These are phyloP conservation scores for Ustulina deusta DNA, from an alignment of 2,329 filamentous ascomycete species.

Conservation along the genomic window DNA sequence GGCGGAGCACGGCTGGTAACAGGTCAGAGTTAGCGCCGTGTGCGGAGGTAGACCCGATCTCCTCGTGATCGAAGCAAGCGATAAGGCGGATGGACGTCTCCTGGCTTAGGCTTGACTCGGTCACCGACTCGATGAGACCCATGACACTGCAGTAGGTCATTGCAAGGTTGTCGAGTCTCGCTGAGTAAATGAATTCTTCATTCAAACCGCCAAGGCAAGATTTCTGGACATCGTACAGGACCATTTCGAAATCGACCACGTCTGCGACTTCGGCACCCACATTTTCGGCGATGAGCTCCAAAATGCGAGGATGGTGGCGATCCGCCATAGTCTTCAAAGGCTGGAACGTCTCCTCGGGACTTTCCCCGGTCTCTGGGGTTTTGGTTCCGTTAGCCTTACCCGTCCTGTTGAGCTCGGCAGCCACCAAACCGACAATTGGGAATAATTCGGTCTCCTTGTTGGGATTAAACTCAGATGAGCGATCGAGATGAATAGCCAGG, in stretches of 20 bases:
- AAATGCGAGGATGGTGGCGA: constrained; percentile 88
- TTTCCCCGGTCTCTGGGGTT: constrained; percentile 50
- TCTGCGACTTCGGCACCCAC: constrained; percentile 76
- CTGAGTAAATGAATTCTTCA: constrained; percentile 95
- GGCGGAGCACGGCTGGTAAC: constrained; percentile 85
- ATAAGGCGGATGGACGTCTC: constrained; percentile 90
- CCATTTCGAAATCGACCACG: constrained; percentile 92
- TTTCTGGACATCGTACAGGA: constrained; percentile 97
- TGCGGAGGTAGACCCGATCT: constrained; percentile 91
- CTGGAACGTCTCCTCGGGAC: constrained; percentile 69
- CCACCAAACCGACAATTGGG: constrained; percentile 88
- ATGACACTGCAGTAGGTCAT: constrained; percentile 95
- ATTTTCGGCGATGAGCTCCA: constrained; percentile 86
- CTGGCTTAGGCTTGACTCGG: constrained; percentile 72
- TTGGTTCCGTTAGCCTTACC: constrained; percentile 61
- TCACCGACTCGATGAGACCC: constrained; percentile 84
- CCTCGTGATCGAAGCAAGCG: constrained; percentile 96
- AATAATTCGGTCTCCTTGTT: constrained; percentile 98
- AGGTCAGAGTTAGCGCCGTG: constrained; percentile 95
- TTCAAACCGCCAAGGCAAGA: constrained; percentile 88
- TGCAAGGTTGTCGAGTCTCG: constrained; percentile 94
- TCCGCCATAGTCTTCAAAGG: constrained; percentile 82
- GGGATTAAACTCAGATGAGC: constrained; percentile 86
- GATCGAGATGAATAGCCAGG: constrained; percentile 92
- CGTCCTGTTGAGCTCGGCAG: constrained; percentile 86